Percentiles rank a stretch among this genome's conserved stretches.
These are phyloP conservation scores for Entomortierella beljakovae DNA, from an alignment of 192 early-diverging fungal species.

Conservation along the genomic window DNA sequence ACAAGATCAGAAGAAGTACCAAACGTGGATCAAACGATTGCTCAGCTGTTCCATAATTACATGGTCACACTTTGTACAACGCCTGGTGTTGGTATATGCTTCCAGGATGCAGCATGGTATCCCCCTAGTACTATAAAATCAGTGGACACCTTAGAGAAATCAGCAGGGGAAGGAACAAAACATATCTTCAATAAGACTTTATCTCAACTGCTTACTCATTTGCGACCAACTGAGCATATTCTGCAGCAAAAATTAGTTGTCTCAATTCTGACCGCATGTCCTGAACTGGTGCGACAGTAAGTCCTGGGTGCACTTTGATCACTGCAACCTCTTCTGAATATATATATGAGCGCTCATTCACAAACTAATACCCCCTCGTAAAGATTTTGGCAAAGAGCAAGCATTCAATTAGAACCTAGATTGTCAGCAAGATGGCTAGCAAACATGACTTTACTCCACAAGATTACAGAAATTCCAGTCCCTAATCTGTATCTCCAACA, in stretches of 20 bases:
- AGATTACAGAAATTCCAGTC: slow-evolving; percentile 73
- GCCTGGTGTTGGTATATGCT: slow-evolving; percentile 81
- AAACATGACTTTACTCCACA: slow-evolving; percentile 80
- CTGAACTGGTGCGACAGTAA: slow-evolving; percentile 81
- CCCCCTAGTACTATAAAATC: slow-evolving; percentile 56
- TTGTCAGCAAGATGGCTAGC: slow-evolving; percentile 77
- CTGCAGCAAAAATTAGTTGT: slow-evolving; percentile 76
- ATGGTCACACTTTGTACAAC: slow-evolving; percentile 77
- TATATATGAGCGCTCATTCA: not conserved
- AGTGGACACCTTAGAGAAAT: slow-evolving; percentile 22
- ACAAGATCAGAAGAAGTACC: slow-evolving; percentile 57
- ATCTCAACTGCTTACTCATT: slow-evolving; percentile 62
- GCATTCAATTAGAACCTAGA: slow-evolving; percentile 79
- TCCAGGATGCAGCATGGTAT: slow-evolving; percentile 83
- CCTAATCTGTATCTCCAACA: slow-evolving; percentile 66
- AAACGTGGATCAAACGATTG: slow-evolving; percentile 58
- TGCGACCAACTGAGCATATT: slow-evolving; percentile 74
- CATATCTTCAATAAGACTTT: slow-evolving; percentile 67
- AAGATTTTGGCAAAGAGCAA: slow-evolving; percentile 73
- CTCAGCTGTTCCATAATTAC: slow-evolving; percentile 76
- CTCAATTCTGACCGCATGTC: slow-evolving; percentile 72
- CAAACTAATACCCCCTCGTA: too few species aligned
- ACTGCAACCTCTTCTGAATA: not conserved
- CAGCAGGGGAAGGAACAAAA: slow-evolving; percentile 36
- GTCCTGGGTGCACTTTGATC: slow-evolving; percentile 2